Evolutionary conservation across 208 protist species (phyloP).

Genomic region (Crithidia expoeki): DNA sequence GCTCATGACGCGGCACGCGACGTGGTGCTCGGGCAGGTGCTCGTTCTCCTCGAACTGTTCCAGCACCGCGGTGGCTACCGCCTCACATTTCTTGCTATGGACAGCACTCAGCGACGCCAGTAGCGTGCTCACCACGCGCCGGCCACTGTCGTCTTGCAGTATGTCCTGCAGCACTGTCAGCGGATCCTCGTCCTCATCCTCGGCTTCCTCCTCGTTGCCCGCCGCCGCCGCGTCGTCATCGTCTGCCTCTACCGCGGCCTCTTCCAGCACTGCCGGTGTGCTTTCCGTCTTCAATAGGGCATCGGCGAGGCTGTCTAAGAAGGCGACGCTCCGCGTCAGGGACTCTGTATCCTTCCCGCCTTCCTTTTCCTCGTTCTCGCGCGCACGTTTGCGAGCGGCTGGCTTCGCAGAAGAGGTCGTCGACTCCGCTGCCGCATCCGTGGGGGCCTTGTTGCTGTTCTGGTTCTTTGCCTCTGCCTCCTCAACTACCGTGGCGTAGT

Average conservation of each 20-base stretch:
- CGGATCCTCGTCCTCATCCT: conserved; percentile 53
- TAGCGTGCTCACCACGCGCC: conserved; percentile 76
- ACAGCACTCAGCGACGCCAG: conserved; percentile 53
- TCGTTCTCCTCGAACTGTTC: conserved; percentile 85
- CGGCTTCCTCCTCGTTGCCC: conserved; percentile 30
- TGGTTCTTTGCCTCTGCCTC: not conserved
- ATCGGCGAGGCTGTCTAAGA: conserved; percentile 50
- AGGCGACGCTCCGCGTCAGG: conserved; percentile 18
- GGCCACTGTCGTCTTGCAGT: conserved; percentile 76
- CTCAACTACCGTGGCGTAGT: conserved; percentile 35
- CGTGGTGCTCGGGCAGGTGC: conserved; percentile 74
- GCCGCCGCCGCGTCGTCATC: conserved; percentile 39
- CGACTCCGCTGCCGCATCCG: conserved; percentile 15
- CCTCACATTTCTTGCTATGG: conserved; percentile 37
- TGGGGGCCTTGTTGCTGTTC: not conserved
- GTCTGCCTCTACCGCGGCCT: conserved; percentile 22
- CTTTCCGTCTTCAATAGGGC: conserved; percentile 55
- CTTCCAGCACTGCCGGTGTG: conserved; percentile 43
- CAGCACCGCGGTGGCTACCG: conserved; percentile 60
- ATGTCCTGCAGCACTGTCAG: conserved; percentile 78
- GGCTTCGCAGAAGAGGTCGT: conserved; percentile 7
- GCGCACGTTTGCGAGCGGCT: conserved; percentile 44
- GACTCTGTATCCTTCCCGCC: not conserved
- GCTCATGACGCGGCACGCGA: conserved; percentile 86
- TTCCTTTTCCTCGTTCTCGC: conserved; percentile 19